Evolutionary conservation across 352 stramenopile species (phyloP), one percentile per base, ranked within the genome.

Genomic region (Ophiocytium majus): DNA sequence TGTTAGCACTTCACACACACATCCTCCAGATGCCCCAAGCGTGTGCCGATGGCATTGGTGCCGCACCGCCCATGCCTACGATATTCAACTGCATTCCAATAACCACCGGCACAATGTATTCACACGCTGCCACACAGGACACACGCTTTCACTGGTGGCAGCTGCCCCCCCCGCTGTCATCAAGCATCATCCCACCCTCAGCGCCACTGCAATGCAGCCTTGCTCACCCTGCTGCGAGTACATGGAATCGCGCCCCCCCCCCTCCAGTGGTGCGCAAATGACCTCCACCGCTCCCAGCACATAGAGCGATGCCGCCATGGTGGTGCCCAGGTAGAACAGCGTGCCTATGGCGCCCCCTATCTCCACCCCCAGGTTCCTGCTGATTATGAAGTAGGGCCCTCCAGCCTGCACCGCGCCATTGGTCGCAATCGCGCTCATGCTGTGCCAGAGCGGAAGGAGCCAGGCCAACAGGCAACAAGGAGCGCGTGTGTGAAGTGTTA

Each of bases 301-400:
- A 87, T 93, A 94, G 86, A 94, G 90, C 31, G 87, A 89, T 19
- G 84, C 84, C 23, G 87, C 90, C 50, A 93, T 81, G 23, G 90
- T 93, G 19, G 91, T 93, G 36, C 91, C 92, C 81, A 96, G 91
- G 86, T 97, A 98, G 86, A 97, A 98, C 36, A 97, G 91, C 1
- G 97, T 80, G 0, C 94, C 94, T 28, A 98, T 91, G 0, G 94
- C 92, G n/a, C 93, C 93, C 9, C 94, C 94, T 81, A 96, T 92
- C 83, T 97, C 93, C 0, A 93, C 90, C 0, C 94, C 94, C 9
- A 81, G 36, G 50, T 81, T 81, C 63, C 91, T 84, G 33, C 85
- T 91, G 35, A 94, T 91, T 14, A 94, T 90, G 76, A 91, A 93
- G 84, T 94, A 94, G n/a, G 91, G 91, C 10, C 92, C 92, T 0